Base-by-base conservation (phyloP, 2,329 filamentous ascomycete genomes). In the Trichocomaceae sp. region DNA sequence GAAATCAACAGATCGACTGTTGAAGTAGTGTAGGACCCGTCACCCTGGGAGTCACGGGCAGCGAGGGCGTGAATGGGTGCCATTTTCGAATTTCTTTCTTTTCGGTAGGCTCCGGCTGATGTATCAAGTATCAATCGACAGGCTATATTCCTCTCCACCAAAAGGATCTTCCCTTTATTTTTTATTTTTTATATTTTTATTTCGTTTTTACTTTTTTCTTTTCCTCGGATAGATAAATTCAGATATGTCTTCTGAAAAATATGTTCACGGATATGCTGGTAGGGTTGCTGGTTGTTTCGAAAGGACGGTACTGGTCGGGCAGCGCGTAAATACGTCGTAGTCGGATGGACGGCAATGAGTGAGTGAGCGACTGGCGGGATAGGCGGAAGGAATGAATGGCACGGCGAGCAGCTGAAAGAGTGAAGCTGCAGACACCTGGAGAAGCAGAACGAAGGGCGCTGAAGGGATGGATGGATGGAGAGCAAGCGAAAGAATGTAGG, bases 1-100 rank as follows among this genome's bases (percentile, higher is more conserved):
- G 83, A 81, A 63, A 95, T 87, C 68, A 96, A 77, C 44, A 95
- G 82, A 67, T 89, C 84, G 69, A 91, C 78, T 75, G 87, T 84
- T 46, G 81, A 79, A 37, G 75, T 73, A 58, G 77, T 82, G 62
- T 87, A 74, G 60, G 79, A 76, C 57, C 72, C 73, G 62, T 72
- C 63, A 58, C 63, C 62, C 54, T 66, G 63, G 59, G 72, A 65
- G 66, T 77, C 74, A 61, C 83, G 80, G 66, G 74, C 70, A 63
- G 79, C 74, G 60, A 85, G 66, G 54, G 68, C 63, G 53, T 66
- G 70, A 59, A 79, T 62, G 45, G 69, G 60, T 57, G 72, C 72
- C 70, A 76, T 57, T 35, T 39, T 47, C 22, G n/a, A n/a, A 13
- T 42, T 15, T 15, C 8, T 39, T 50, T 41, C 20, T 26, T 9